A percentile compares a stretch with the other conserved stretches of the same genome.
Evolutionary conservation across 441 rosid species (phyloP).

Genomic region (Capsella rubella): DNA sequence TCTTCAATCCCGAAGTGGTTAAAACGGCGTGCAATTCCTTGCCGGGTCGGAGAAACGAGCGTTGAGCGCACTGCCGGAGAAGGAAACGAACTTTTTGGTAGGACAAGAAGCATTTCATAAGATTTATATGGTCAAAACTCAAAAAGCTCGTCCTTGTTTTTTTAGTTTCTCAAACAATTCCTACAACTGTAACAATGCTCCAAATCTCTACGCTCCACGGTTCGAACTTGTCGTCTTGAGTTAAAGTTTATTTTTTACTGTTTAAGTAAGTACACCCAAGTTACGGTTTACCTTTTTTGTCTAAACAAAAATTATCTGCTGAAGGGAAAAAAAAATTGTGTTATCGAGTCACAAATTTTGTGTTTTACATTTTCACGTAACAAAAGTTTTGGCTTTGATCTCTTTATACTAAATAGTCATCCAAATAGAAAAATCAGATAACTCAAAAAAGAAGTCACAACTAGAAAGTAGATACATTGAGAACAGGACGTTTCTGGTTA

Average conservation of each 20-base stretch:
- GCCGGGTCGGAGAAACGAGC: conserved; percentile 53
- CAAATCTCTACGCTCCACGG: not conserved
- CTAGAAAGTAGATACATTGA: not conserved
- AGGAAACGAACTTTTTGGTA: conserved; percentile 57
- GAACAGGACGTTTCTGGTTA: not conserved
- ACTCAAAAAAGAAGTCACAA: not conserved
- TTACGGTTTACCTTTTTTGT: not conserved
- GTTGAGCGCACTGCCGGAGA: conserved; percentile 62
- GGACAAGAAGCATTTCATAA: conserved; percentile 47
- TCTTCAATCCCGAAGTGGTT: conserved; percentile 55
- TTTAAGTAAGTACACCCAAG: too few species aligned
- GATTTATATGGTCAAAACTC: not conserved
- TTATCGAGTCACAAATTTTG: not conserved
- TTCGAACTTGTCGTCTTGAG: not conserved
- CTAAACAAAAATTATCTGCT: not conserved
- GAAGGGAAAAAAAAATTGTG: not conserved
- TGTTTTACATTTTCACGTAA: not conserved
- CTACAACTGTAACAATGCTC: not conserved
- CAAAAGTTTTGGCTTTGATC: not conserved
- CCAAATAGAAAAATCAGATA: not conserved
- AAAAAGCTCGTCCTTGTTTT: not conserved
- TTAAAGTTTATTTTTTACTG: not conserved
- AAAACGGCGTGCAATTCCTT: conserved; percentile 67
- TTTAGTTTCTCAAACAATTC: not conserved
- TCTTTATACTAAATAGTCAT: too few species aligned